These are phyloP conservation scores for Boechera retrofracta DNA, from an alignment of 345 rosid genomes.

Conservation along the genomic window DNA sequence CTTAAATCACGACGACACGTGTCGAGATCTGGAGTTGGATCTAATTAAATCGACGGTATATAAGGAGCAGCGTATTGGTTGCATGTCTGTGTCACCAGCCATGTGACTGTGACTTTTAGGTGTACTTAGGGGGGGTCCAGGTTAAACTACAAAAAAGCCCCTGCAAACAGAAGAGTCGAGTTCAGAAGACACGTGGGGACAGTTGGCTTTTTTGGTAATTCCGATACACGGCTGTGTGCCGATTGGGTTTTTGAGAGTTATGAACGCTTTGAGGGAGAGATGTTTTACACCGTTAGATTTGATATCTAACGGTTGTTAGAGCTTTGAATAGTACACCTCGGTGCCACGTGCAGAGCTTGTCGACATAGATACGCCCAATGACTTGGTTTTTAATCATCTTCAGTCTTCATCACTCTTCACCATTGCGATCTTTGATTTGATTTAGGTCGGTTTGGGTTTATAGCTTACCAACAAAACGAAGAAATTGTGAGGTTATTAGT, in stretches of 20 bases:
- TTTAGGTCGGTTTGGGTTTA: slow-evolving; percentile 13
- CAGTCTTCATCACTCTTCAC: neutral
- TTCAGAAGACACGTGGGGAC: slow-evolving; percentile 41
- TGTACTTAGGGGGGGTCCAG: neutral
- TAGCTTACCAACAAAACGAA: slow-evolving; percentile 3
- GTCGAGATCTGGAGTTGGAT: neutral
- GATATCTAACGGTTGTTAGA: neutral
- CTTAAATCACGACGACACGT: slow-evolving; percentile 18
- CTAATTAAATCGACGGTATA: slow-evolving; percentile 35
- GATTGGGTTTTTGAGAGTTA: slow-evolving; percentile 9
- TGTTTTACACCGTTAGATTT: slow-evolving; percentile 32
- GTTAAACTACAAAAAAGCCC: slow-evolving; percentile 32
- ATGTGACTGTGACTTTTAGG: slow-evolving; percentile 46
- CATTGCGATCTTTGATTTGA: neutral
- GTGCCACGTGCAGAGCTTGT: slow-evolving; percentile 33
- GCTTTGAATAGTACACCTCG: slow-evolving; percentile 19
- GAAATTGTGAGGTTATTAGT: neutral
- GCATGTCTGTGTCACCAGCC: slow-evolving; percentile 45
- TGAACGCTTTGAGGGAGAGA: slow-evolving; percentile 10
- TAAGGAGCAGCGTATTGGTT: slow-evolving; percentile 6
- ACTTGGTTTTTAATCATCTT: neutral
- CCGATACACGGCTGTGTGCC: neutral
- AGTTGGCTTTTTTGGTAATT: slow-evolving; percentile 40
- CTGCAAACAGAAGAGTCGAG: neutral
- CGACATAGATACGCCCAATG: slow-evolving; percentile 32